Percentiles rank a stretch among this genome's conserved stretches.
Evolutionary conservation across 148 eudicot species (phyloP).

Genomic region (Salicornia ramosissima): DNA sequence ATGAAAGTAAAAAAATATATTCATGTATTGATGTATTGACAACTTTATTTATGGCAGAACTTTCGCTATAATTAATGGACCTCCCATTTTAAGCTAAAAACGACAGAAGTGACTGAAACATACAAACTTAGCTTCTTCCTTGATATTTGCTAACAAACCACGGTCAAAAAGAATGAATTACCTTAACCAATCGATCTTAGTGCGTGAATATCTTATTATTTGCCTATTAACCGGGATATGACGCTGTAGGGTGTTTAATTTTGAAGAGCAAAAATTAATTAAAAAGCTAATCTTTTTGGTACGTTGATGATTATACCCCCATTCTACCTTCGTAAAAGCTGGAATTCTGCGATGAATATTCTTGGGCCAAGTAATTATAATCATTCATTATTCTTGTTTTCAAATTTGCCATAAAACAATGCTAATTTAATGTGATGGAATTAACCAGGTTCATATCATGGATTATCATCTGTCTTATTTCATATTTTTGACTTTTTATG

Average conservation of each 20-base stretch:
- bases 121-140: constrained; percentile 15
- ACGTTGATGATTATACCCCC: constrained; percentile 14
- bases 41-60: constrained; percentile 7
- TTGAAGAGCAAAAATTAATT: no score
- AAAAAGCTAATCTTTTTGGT: constrained; percentile 7
- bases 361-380: constrained; percentile 1
- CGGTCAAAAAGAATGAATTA: constrained; percentile 25
- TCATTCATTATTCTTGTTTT: background rate
- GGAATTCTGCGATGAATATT: constrained; percentile 10
- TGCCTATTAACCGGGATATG: constrained; percentile 12
- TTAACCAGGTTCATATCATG: background rate
- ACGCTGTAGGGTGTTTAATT: constrained; percentile 1
- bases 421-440: background rate
- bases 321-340: constrained; percentile 17
- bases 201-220: background rate
- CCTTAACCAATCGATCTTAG: constrained; percentile 13
- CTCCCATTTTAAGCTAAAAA: constrained; percentile 10
- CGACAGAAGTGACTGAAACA: constrained; percentile 24
- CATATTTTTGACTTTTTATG: no score
- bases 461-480: no score
- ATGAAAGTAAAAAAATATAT: constrained; percentile 15
- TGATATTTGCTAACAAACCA: background rate
- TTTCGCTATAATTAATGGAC: constrained; percentile 13
- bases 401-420: no score
- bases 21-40: constrained; percentile 2